Percentiles rank a stretch among this genome's conserved stretches.
Conservation (phyloP, 495 filamentous ascomycete genomes). For the Baudoinia panamericana region DNA sequence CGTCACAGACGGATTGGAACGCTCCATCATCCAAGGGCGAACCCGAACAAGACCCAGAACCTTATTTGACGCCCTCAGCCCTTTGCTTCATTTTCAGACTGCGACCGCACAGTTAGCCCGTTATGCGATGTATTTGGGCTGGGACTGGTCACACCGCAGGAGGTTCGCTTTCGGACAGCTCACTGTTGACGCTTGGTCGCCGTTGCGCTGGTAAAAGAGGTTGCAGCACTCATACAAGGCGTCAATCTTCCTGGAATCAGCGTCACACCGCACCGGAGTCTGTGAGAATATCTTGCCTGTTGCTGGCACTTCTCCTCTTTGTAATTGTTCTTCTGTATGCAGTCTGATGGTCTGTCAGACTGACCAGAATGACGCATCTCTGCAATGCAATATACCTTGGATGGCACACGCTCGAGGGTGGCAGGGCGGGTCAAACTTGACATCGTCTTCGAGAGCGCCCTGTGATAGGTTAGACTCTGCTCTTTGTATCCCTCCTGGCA, state of each 20-base stretch:
- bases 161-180: slow-evolving; percentile 79
- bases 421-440: slow-evolving; percentile 66
- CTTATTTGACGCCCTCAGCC: slow-evolving; percentile 28
- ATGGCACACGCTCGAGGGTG: slow-evolving; percentile 86
- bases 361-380: slow-evolving; percentile 15
- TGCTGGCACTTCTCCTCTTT: slow-evolving; percentile 70
- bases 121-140: no score
- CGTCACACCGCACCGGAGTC: neutral
- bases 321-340: slow-evolving; percentile 71
- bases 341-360: slow-evolving; percentile 41
- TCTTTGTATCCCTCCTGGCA: neutral
- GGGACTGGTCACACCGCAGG: slow-evolving; percentile 34
- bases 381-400: slow-evolving; percentile 46
- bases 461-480: neutral
- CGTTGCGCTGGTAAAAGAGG: slow-evolving; percentile 67
- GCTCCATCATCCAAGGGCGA: neutral
- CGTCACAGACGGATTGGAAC: slow-evolving; percentile 13
- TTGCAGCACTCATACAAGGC: slow-evolving; percentile 95
- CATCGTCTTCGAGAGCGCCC: slow-evolving; percentile 46
- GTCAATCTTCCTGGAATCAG: slow-evolving; percentile 44
- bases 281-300: slow-evolving; percentile 18
- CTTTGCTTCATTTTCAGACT: slow-evolving; percentile 78
- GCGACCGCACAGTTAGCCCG: neutral
- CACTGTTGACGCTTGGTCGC: slow-evolving; percentile 59
- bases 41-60: neutral